Base-by-base conservation (phyloP, 768 basidiomycete species). In the Rhodotorula sphaerocarpa region DNA sequence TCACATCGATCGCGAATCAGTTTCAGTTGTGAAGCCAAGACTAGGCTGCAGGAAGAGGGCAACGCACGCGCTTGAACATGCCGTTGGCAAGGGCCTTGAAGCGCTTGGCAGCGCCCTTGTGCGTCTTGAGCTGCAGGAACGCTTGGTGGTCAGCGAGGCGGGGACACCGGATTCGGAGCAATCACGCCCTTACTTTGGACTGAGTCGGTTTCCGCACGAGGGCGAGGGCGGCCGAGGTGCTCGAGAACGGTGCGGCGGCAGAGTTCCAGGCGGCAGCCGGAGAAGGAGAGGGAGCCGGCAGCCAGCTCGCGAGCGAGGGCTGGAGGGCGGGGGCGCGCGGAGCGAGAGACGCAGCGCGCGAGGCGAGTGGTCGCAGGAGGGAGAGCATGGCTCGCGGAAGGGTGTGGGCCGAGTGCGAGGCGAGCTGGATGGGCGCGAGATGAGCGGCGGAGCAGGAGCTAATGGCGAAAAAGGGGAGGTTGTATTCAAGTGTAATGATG, bases 31-130 rank as follows among this genome's bases (percentile, higher is more conserved):
- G 16, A n/a, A 16, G 30, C 7, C 20, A 42, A 18, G 30, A 21
- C 23, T 14, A 21, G 25, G 30, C 28, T 15, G 46, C 21, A 33
- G 27, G 44, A 39, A n/a, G n/a, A n/a, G n/a, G n/a, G n/a, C n/a
- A n/a, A n/a, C 72, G 61, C 61, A 73, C 74, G 39, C 75, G 70
- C 65, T 76, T 76, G 65, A 74, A 75, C 72, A 74, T 48, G 25
- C 74, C 73, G 42, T 71, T 72, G 14, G 73, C 70, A 50, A 72
- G 72, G 6, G 69, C 63, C 48, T 69, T 73, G 67, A 74, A 77
- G 50, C 76, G 48, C 71, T 77, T 77, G 30, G 75, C 75, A 7
- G 75, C 70, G 7, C 76, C 76, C 42, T 74, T 70, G 61, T 77
- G 75, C 6, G 75, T 75, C 65, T 76, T 77, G 34, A 76, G 62